Conservation (phyloP, 2,329 filamentous ascomycete genomes). For the Magnaporthales sp. region DNA sequence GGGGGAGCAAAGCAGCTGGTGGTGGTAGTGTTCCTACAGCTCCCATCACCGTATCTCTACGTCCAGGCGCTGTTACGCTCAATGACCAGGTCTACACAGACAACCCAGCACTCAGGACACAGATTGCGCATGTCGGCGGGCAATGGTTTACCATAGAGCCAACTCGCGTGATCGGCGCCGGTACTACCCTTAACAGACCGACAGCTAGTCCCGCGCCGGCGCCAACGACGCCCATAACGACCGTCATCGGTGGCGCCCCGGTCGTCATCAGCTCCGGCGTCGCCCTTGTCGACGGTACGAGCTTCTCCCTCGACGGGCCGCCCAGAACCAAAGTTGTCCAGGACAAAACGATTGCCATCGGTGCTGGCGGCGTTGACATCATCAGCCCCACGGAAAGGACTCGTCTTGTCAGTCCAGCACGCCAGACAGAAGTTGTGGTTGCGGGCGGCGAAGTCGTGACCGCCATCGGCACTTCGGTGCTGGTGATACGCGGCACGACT, state of each 20-base stretch:
- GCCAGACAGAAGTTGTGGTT: constrained; percentile 34
- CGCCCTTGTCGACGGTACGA: constrained; percentile 32
- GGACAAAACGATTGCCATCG: constrained; percentile 22
- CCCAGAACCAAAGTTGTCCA: constrained; percentile 25
- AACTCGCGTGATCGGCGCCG: constrained; percentile 33
- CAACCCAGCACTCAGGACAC: constrained; percentile 13
- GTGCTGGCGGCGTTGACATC: constrained; percentile 22
- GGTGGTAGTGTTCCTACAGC: constrained; percentile 5
- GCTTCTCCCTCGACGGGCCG: constrained; percentile 26
- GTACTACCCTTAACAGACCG: constrained; percentile 33
- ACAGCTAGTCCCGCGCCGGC: background rate
- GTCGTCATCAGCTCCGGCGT: constrained; percentile 32
- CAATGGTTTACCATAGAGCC: constrained; percentile 38
- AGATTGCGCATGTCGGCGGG: constrained; percentile 17
- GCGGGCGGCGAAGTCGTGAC: constrained; percentile 34
- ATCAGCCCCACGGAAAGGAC: constrained; percentile 23
- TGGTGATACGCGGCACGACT: constrained; percentile 29
- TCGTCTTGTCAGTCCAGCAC: constrained; percentile 24
- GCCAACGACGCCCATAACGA: constrained; percentile 22
- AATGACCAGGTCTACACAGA: constrained; percentile 34
- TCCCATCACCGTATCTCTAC: constrained; percentile 33
- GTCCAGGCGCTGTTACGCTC: constrained; percentile 36
- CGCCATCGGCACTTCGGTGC: constrained; percentile 34
- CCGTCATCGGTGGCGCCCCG: constrained; percentile 27
- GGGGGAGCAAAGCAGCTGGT: background rate